phyloP scores from a whole-genome alignment of 139 green algal species.

The Nannochloris sp. region DNA sequence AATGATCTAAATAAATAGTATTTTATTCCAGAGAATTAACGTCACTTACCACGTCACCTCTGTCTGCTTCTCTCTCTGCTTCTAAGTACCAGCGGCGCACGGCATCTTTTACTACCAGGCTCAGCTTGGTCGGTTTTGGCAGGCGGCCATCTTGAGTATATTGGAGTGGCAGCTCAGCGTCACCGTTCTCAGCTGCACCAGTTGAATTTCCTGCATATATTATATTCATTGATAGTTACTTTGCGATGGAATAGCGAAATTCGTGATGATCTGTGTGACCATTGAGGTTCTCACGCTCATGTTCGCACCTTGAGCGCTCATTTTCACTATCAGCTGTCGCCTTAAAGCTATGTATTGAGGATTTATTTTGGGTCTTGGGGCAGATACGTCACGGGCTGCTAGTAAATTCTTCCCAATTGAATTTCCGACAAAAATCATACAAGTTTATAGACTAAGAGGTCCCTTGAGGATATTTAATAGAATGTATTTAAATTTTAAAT shows the following conservation, averaged over 20 bases:
- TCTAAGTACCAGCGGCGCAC: slow-evolving; percentile 73
- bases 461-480: too few species aligned
- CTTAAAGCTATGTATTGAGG: not conserved
- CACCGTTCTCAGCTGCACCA: not conserved
- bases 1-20: not conserved
- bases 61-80: slow-evolving; percentile 50
- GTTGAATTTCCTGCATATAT: not conserved
- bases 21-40: not conserved
- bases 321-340: not conserved
- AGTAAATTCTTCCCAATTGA: too few species aligned
- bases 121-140: slow-evolving; percentile 20
- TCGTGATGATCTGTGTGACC: not conserved
- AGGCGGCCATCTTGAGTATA: slow-evolving; percentile 14
- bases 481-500: too few species aligned
- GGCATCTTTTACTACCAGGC: slow-evolving; percentile 52
- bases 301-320: not conserved
- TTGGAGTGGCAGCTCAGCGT: not conserved
- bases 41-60: slow-evolving; percentile 40
- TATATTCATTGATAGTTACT: not conserved
- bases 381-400: too few species aligned
- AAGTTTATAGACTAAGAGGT: too few species aligned
- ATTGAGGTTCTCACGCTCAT: not conserved
- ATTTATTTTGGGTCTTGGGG: too few species aligned
- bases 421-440: too few species aligned
- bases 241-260: not conserved